Evolutionary conservation across 2,329 filamentous ascomycete genomes (phyloP).

Genomic region (Polytolypa hystricis): DNA sequence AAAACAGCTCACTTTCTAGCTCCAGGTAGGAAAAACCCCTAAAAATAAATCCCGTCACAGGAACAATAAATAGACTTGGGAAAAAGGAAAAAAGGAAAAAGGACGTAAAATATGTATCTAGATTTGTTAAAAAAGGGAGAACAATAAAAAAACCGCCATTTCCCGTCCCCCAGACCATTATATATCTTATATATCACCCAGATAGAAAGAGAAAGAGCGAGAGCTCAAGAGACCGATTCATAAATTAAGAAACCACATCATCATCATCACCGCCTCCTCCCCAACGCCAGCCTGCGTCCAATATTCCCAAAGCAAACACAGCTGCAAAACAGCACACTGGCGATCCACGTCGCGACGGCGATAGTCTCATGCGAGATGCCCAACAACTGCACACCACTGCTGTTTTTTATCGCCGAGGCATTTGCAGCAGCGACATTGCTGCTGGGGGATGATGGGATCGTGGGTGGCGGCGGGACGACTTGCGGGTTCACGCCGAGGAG

Average conservation of each 20-base stretch:
- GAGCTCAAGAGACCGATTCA: neutral
- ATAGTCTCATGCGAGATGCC: conserved; percentile 40
- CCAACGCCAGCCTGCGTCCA: conserved; percentile 54
- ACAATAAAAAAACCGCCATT: too few species aligned
- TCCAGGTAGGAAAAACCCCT: too few species aligned
- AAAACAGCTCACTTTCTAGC: too few species aligned
- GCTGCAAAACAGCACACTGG: conserved; percentile 89
- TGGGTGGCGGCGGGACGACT: conserved; percentile 59
- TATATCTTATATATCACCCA: too few species aligned
- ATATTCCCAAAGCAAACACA: conserved; percentile 95
- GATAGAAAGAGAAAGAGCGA: conserved; percentile 1
- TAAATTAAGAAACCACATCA: too few species aligned
- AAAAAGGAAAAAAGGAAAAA: too few species aligned
- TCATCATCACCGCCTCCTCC: conserved; percentile 1
- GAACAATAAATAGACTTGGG: too few species aligned
- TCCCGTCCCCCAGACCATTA: too few species aligned
- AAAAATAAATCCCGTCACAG: too few species aligned
- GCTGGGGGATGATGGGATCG: conserved; percentile 22
- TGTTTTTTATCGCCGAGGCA: conserved; percentile 13
- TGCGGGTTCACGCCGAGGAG: conserved; percentile 67
- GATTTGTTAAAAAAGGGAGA: too few species aligned
- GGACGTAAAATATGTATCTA: too few species aligned
- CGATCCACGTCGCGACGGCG: conserved; percentile 70
- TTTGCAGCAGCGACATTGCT: conserved; percentile 21
- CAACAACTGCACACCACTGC: conserved; percentile 15